Percentiles rank a stretch among this genome's conserved stretches.
Conservation (phyloP, 805 yeast genomes). For the Sungouiozyma intestinalis region DNA sequence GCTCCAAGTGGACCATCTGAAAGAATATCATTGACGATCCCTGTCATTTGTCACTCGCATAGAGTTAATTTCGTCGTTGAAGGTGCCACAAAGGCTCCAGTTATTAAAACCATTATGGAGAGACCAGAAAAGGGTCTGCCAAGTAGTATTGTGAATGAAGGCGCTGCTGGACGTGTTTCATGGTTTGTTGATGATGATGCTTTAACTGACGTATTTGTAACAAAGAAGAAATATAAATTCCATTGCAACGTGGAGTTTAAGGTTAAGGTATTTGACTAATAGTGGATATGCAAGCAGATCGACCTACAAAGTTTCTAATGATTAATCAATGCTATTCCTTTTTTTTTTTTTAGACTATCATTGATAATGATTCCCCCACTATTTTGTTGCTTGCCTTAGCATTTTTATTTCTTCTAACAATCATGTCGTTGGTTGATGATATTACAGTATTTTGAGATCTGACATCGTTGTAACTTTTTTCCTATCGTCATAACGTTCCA, state of each 20-base stretch:
- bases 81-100: conserved; percentile 91
- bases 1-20: conserved; percentile 84
- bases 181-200: conserved; percentile 98
- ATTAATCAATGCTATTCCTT: too few relatives aligned
- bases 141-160: conserved; percentile 84
- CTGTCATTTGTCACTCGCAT: conserved; percentile 89
- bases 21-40: conserved; percentile 84
- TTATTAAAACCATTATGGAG: conserved; percentile 85
- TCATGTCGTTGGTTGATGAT: neutral
- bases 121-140: conserved; percentile 96
- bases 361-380: too few relatives aligned
- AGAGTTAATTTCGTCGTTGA: conserved; percentile 92
- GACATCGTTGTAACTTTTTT: neutral
- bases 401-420: too few relatives aligned
- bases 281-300: neutral
- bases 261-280: neutral
- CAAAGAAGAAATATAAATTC: conserved; percentile 25
- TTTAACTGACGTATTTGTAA: conserved; percentile 55
- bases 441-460: neutral
- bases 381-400: neutral
- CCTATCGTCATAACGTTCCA: neutral
- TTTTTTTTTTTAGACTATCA: too few relatives aligned
- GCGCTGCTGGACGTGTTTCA: conserved; percentile 91
- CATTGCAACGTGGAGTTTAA: neutral
- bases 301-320: too few relatives aligned